These are phyloP conservation scores for Neurospora sublineolata DNA, from an alignment of 495 filamentous ascomycete species.

Conservation along the genomic window DNA sequence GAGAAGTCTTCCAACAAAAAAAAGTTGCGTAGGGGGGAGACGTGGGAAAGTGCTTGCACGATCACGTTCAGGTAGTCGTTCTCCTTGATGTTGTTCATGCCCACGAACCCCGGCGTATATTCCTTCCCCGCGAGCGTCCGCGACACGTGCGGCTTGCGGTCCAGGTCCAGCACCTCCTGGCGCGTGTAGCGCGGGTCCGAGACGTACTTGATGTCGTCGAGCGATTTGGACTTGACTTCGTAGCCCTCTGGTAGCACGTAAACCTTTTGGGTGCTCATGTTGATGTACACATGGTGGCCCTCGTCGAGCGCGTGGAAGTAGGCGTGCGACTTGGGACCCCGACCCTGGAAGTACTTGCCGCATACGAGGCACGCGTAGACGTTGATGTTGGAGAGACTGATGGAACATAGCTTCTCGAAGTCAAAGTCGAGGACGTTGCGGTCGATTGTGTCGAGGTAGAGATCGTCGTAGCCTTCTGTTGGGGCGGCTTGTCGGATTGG, in stretches of 20 bases:
- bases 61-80: conserved; percentile 98
- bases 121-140: conserved; percentile 71
- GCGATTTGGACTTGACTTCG: conserved; percentile 85
- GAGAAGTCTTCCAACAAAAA: conserved; percentile 76
- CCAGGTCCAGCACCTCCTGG: conserved; percentile 66
- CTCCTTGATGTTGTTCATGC: conserved; percentile 99
- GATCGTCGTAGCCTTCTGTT: conserved; percentile 79
- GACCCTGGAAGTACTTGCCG: conserved; percentile 93
- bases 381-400: conserved; percentile 94
- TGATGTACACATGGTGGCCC: conserved; percentile 94
- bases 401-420: conserved; percentile 95
- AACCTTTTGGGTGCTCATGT: conserved; percentile 88
- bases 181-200: conserved; percentile 82
- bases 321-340: conserved; percentile 86
- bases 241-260: conserved; percentile 97
- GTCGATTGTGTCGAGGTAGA: conserved; percentile 97
- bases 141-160: conserved; percentile 61
- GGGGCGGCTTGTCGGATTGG: conserved; percentile 60
- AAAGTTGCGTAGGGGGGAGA: conserved; percentile 81
- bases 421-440: conserved; percentile 84
- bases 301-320: conserved; percentile 96
- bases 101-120: conserved; percentile 90
- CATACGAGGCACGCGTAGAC: conserved; percentile 97
- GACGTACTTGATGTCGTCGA: conserved; percentile 98
- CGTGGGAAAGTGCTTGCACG: conserved; percentile 86